Evolutionary conservation across 2,329 filamentous ascomycete species (phyloP), one percentile per base, ranked within the genome.

Genomic region (Diplodia intermedia): DNA sequence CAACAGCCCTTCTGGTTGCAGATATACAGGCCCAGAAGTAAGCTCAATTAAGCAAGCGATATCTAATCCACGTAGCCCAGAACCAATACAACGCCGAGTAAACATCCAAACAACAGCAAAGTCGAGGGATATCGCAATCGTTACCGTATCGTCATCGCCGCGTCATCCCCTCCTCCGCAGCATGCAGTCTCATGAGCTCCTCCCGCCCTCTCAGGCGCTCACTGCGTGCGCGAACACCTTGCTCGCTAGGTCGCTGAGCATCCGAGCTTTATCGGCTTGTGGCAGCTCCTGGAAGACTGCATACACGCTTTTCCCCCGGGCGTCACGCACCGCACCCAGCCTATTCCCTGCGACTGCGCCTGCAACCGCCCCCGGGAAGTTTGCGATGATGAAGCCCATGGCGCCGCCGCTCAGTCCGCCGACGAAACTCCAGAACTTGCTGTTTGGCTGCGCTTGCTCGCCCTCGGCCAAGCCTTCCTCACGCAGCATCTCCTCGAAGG

Each of bases 281-380:
- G 93, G 93, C 75, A 99, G 83, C 73, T 97, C 91, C 84, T 92
- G 89, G 78, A 94, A 98, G 18, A 97, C 95, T 33, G 89, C 85
- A 79, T 96, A 98, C 6, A 99, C 95, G 76, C 92, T 97, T 89
- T 97, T 98, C 26, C 94, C 94, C 80, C 89, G 93, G 38, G 91
- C 89, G 81, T 99, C 95, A 68, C 95, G 85, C 23, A 99, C 88
- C 7, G 92, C 92, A 0, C 95, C 95, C n/a, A 98, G 81, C 63
- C 94, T 83, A 80, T 97, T 98, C 12, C 95, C 95, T 0, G 94
- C 94, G 2, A 97, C 94, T 2, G 92, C 93, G 2, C 95, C 95
- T 0, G 94, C 94, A 47, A 98, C 79, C 75, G 94, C 86, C 0
- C 95, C 95, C 0, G 94, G 92, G 60, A 97, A 88, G 77, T 98